These are phyloP conservation scores for Ceratocystis harringtonii DNA, from an alignment of 2,329 filamentous ascomycete species.

Conservation along the genomic window DNA sequence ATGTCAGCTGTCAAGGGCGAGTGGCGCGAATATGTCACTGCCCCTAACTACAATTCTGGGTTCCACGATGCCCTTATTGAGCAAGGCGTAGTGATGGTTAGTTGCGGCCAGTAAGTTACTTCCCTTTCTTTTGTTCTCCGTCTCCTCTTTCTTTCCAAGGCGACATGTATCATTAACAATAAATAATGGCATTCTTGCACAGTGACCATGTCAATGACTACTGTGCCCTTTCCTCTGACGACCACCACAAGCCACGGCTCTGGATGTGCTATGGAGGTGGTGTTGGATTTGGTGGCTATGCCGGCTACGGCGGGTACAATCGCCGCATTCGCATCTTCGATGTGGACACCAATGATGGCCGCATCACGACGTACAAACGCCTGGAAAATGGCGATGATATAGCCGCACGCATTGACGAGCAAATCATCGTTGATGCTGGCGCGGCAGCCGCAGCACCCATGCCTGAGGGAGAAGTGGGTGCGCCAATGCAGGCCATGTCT, in stretches of 20 bases:
- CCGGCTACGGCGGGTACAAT: slow-evolving; percentile 73
- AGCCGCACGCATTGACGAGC: slow-evolving; percentile 41
- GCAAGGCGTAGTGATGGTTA: slow-evolving; percentile 72
- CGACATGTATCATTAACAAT: not conserved
- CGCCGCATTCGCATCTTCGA: slow-evolving; percentile 81
- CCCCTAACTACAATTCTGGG: slow-evolving; percentile 77
- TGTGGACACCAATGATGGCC: slow-evolving; percentile 77
- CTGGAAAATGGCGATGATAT: slow-evolving; percentile 50
- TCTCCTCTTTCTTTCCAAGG: not conserved
- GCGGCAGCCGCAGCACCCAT: slow-evolving; percentile 26
- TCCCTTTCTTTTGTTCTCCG: too few relatives aligned
- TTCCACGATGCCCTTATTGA: slow-evolving; percentile 82
- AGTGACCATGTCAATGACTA: slow-evolving; percentile 96
- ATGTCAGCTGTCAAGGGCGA: slow-evolving; percentile 45
- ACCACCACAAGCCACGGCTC: slow-evolving; percentile 46
- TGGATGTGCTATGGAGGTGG: slow-evolving; percentile 99
- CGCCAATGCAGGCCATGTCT: slow-evolving; percentile 16
- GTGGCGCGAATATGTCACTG: slow-evolving; percentile 73
- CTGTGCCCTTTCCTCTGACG: slow-evolving; percentile 51
- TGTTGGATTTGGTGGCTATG: slow-evolving; percentile 86
- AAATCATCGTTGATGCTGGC: slow-evolving; percentile 51
- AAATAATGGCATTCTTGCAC: slow-evolving; percentile 13
- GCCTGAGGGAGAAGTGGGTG: slow-evolving; percentile 10
- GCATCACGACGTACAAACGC: slow-evolving; percentile 85
- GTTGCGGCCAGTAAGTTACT: slow-evolving; percentile 72